These are phyloP conservation scores for Plectosphaerella cucumerina DNA, from an alignment of 2,329 filamentous ascomycete genomes.

Conservation along the genomic window DNA sequence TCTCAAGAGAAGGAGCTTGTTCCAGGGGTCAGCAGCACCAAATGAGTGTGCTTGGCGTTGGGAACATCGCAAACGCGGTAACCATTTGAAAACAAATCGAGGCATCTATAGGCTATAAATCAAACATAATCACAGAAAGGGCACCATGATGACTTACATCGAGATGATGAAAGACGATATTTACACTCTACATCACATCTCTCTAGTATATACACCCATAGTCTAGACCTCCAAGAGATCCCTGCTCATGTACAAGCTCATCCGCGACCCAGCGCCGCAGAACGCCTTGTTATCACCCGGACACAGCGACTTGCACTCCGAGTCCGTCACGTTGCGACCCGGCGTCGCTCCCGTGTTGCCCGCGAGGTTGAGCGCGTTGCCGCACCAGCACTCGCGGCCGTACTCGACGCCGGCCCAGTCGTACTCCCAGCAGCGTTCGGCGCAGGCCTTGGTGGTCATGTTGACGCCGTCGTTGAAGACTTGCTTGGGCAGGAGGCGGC, in stretches of 20 bases:
- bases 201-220: too few species aligned
- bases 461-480: constrained; percentile 20
- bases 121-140: too few species aligned
- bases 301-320: constrained; percentile 27
- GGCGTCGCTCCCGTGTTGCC: constrained; percentile 16
- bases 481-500: constrained; percentile 22
- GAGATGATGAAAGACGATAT: too few species aligned
- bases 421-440: constrained; percentile 24
- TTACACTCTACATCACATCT: too few species aligned
- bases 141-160: too few species aligned
- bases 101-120: too few species aligned
- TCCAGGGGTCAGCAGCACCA: too few species aligned
- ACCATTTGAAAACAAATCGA: too few species aligned
- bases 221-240: too few species aligned
- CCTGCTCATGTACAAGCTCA: constrained; percentile 24
- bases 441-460: constrained; percentile 27
- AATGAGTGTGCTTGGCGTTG: too few species aligned
- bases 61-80: too few species aligned
- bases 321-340: constrained; percentile 23
- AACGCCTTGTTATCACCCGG: constrained; percentile 25
- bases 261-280: constrained; percentile 23
- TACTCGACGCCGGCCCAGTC: constrained; percentile 33
- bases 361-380: constrained; percentile 21
- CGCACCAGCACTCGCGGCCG: constrained; percentile 32
- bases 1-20: too few species aligned